Evolutionary conservation across 129 eudicot genomes (phyloP).

Genomic region (Pulicaria dysenterica): DNA sequence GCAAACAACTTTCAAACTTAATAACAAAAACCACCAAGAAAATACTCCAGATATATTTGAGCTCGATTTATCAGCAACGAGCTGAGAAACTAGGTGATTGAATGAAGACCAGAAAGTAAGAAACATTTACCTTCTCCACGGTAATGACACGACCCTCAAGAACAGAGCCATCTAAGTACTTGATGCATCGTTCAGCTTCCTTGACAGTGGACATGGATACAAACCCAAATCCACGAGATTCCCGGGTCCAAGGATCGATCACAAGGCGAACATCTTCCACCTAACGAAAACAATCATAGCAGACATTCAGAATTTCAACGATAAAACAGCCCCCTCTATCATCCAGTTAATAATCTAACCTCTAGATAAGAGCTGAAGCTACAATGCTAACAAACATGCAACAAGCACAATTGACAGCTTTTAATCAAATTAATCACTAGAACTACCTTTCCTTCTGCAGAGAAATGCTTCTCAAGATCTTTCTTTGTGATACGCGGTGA

Average conservation of each 20-base stretch:
- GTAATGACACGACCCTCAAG: slow-evolving; percentile 93
- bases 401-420: neutral
- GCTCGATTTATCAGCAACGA: neutral
- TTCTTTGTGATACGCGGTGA: slow-evolving; percentile 70
- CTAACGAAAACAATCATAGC: slow-evolving; percentile 30
- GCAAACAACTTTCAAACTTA: slow-evolving; percentile 50
- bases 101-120: neutral
- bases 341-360: neutral
- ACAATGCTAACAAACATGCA: neutral
- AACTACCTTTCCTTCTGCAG: slow-evolving; percentile 79
- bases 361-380: neutral
- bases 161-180: slow-evolving; percentile 74
- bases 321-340: neutral
- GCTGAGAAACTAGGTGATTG: neutral
- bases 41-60: neutral
- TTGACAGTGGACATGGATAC: slow-evolving; percentile 77
- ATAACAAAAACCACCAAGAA: slow-evolving; percentile 9
- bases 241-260: slow-evolving; percentile 86
- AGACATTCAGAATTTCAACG: neutral
- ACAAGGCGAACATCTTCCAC: slow-evolving; percentile 91
- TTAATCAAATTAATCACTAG: neutral
- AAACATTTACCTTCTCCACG: slow-evolving; percentile 82
- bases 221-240: slow-evolving; percentile 93
- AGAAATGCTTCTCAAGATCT: slow-evolving; percentile 85
- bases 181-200: slow-evolving; percentile 85